Conservation (phyloP, 176 grass and related monocot species). For the Lolium rigidum region DNA sequence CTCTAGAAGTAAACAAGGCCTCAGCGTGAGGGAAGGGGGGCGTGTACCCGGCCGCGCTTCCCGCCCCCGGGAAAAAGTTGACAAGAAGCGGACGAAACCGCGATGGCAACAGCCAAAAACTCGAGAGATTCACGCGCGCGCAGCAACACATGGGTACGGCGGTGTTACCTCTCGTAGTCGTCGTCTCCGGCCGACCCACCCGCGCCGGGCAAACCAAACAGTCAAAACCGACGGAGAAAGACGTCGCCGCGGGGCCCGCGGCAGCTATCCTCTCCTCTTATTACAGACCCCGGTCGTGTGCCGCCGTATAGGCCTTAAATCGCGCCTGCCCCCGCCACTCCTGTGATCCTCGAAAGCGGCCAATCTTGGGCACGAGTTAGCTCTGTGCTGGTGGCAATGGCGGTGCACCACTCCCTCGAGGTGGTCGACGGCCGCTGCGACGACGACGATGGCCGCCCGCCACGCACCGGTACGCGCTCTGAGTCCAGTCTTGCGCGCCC, state of each 20-base stretch:
- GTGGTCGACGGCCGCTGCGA: slow-evolving; percentile 31
- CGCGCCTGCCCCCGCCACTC: background rate
- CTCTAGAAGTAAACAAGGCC: no score
- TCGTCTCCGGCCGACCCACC: background rate
- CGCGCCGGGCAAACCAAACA: background rate
- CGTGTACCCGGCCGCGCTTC: background rate
- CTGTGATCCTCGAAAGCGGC: background rate
- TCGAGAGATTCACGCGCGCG: background rate
- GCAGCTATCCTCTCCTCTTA: background rate
- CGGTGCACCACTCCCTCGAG: slow-evolving; percentile 49
- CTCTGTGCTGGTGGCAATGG: slow-evolving; percentile 37
- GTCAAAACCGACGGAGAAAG: slow-evolving; percentile 26
- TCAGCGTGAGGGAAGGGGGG: no score
- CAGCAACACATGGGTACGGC: background rate
- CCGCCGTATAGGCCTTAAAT: background rate
- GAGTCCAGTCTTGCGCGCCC: no score
- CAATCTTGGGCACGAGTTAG: background rate
- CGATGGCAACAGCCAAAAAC: background rate
- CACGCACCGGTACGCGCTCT: slow-evolving; percentile 39
- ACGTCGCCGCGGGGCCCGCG: background rate
- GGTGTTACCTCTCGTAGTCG: background rate
- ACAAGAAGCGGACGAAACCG: slow-evolving; percentile 11
- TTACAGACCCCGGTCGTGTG: background rate
- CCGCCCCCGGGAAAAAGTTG: background rate
- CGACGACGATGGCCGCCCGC: slow-evolving; percentile 41